phyloP scores from a whole-genome alignment of 352 stramenopile genomes.

The Phytophthora pini region DNA sequence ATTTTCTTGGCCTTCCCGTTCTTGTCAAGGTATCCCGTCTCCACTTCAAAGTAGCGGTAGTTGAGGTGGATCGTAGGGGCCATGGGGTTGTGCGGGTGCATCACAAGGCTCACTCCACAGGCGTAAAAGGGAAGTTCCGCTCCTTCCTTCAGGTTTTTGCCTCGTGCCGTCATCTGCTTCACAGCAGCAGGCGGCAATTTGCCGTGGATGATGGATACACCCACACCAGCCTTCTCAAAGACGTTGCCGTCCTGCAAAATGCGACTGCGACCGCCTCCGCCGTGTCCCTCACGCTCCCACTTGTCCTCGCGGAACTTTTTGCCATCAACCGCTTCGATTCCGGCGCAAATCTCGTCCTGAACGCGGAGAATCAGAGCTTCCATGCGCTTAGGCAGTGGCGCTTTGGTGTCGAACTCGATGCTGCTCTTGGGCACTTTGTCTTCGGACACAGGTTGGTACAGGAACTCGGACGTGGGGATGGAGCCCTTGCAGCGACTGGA shows the following conservation, averaged over 20 bases:
- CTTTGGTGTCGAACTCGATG: conserved; percentile 79
- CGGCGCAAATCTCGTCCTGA: conserved; percentile 87
- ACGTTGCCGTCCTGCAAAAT: conserved; percentile 95
- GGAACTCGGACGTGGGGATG: conserved; percentile 55
- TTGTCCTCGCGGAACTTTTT: conserved; percentile 95
- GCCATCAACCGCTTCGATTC: conserved; percentile 93
- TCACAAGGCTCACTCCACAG: conserved; percentile 96
- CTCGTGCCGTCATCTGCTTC: conserved; percentile 82
- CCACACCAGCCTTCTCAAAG: conserved; percentile 98
- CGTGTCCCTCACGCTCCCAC: conserved; percentile 95
- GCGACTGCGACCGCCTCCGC: conserved; percentile 94
- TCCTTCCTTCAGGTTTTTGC: conserved; percentile 75
- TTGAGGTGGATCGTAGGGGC: conserved; percentile 98
- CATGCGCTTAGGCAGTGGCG: conserved; percentile 80
- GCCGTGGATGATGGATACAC: conserved; percentile 98
- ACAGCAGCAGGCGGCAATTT: conserved; percentile 90
- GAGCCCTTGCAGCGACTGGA: conserved; percentile 51
- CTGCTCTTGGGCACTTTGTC: conserved; percentile 67
- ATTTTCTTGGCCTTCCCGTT: conserved; percentile 83
- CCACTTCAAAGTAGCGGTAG: conserved; percentile 98
- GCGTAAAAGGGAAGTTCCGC: conserved; percentile 96
- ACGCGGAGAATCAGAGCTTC: conserved; percentile 83
- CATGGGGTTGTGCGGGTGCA: conserved; percentile 95
- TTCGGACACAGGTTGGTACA: conserved; percentile 68
- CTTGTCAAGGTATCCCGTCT: conserved; percentile 76